Base-by-base conservation (phyloP, 345 rosid genomes). In the Atalantia buxifolia region DNA sequence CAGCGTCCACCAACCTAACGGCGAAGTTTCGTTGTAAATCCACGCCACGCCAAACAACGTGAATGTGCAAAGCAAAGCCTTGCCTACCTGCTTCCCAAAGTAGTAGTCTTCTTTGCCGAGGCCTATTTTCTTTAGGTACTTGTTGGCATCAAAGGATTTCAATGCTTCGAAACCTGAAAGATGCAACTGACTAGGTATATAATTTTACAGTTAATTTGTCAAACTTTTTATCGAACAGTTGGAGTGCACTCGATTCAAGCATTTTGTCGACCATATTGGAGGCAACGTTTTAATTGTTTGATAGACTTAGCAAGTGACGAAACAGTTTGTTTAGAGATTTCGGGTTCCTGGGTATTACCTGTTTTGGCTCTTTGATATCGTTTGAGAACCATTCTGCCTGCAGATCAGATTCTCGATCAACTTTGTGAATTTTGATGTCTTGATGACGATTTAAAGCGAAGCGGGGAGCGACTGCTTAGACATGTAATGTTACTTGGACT, bases 1-100 rank as follows among this genome's bases (percentile, higher is more conserved):
- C 83, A 94, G 77, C 14, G 94, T 91, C 97, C 97, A 94, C 98
- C 97, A 96, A 22, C 98, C 97, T 3, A 94, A 86, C 1, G 98
- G 94, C 6, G 98, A 94, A 0, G 94, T 92, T 80, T 92, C 94
- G 45, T 91, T 90, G 87, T 87, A 94, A 22, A 91, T 36, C 97
- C 98, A 92, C 0, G 87, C 93, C 4, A 72, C 72, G 45, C 98
- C 98, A 27, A 85, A 81, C 55, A 96, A 55, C 24, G 95, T 74
- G 88, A 93, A 96, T 13, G 93, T 88, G 87, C 91, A 89, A 4
- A 92, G 79, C 80, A 96, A 78, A 25, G 94, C 89, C 91, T 91
- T 94, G 22, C 97, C 95, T 4, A 94, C 81, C 86, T 92, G 94
- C 85, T 88, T 91, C 94, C 94, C 91, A 79, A 88, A 94, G 85